Conservation (phyloP, 352 stramenopile species). For the Vaucheria bursata region DNA sequence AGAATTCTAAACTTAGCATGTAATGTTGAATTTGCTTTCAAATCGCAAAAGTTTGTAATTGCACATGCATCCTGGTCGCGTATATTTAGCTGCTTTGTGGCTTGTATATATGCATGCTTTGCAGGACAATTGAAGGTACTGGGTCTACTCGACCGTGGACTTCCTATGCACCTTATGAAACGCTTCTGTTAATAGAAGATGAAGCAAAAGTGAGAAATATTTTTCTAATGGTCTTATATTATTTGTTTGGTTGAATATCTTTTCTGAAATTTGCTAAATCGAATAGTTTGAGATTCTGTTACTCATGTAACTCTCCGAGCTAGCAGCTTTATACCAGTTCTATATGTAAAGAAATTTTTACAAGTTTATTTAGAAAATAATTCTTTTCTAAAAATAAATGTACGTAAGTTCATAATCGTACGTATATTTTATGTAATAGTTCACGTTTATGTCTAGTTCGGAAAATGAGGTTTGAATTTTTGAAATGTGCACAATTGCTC, state of each 20-base stretch:
- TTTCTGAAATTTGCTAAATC: not conserved
- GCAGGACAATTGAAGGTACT: not conserved
- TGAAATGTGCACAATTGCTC: no score
- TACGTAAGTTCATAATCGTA: no score
- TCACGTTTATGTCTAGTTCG: no score
- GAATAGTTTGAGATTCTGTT: not conserved
- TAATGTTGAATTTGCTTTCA: no score
- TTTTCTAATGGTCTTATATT: not conserved
- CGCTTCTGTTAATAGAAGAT: conserved; percentile 1
- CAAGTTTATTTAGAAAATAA: not conserved
- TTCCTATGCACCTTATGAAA: conserved; percentile 1
- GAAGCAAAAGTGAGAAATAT: not conserved
- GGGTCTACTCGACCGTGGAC: not conserved
- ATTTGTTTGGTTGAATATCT: not conserved
- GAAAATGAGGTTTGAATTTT: no score
- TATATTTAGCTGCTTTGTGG: no score
- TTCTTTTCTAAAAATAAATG: not conserved
- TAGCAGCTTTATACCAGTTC: not conserved
- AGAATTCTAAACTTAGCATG: no score
- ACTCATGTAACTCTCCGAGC: not conserved
- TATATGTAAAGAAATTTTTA: not conserved
- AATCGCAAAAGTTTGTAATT: no score
- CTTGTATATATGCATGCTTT: no score
- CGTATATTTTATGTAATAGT: no score
- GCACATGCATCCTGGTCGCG: no score